These are phyloP conservation scores for Ramaria sp. DNA, from an alignment of 768 basidiomycete species.

Conservation along the genomic window DNA sequence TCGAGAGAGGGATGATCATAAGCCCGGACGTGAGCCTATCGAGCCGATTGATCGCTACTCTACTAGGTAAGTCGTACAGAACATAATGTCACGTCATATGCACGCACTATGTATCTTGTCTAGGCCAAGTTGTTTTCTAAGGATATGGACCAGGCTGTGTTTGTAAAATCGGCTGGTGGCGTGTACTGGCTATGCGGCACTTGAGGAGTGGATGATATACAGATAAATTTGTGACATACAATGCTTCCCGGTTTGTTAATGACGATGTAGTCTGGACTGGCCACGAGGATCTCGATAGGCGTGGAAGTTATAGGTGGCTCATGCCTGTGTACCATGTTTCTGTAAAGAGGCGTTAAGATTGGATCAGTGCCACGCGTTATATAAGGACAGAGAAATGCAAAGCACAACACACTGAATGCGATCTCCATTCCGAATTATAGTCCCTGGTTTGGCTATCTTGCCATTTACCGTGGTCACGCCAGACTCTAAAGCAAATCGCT, in stretches of 20 bases:
- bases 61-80: neutral
- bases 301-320: slow-evolving; percentile 89
- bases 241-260: slow-evolving; percentile 97
- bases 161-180: slow-evolving; percentile 83
- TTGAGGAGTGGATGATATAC: slow-evolving; percentile 1
- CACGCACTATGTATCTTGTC: slow-evolving; percentile 74
- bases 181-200: slow-evolving; percentile 66
- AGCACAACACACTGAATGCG: slow-evolving; percentile 62
- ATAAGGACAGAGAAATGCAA: slow-evolving; percentile 6
- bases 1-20: slow-evolving; percentile 82
- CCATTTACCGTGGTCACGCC: slow-evolving; percentile 96
- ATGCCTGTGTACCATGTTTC: slow-evolving; percentile 92
- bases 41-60: slow-evolving; percentile 80
- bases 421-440: slow-evolving; percentile 78
- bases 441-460: slow-evolving; percentile 67
- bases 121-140: slow-evolving; percentile 76
- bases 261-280: slow-evolving; percentile 74
- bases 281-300: slow-evolving; percentile 68
- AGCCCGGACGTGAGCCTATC: slow-evolving; percentile 92
- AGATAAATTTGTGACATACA: slow-evolving; percentile 36
- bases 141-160: slow-evolving; percentile 80
- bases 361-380: too few relatives aligned
- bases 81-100: neutral
- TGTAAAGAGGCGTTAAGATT: slow-evolving; percentile 18
- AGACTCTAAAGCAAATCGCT: slow-evolving; percentile 72